Percentiles rank a stretch among this genome's conserved stretches.
phyloP scores from a whole-genome alignment of 306 rosid genomes.

The Vigna reflexopilosa region DNA sequence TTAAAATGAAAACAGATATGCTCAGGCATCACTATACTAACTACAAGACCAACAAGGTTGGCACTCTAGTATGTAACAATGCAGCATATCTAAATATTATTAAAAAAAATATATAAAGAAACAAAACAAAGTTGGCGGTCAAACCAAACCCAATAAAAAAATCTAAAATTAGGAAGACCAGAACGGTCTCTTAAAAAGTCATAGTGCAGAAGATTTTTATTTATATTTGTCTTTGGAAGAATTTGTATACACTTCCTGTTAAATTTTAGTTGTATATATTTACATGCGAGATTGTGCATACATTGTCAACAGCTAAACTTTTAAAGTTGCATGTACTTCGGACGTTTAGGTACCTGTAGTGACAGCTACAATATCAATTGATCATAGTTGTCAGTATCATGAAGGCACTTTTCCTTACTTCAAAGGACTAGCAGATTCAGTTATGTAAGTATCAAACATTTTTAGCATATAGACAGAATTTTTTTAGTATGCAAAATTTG shows the following conservation, averaged over 20 bases:
- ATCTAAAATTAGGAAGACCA: no score
- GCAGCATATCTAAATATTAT: no score
- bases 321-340: conserved; percentile 42
- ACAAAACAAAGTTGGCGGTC: no score
- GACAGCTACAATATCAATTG: conserved; percentile 85
- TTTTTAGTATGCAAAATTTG: conserved; percentile 21
- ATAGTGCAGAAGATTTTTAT: neutral
- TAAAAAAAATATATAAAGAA: no score
- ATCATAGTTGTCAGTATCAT: conserved; percentile 74
- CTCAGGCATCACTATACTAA: no score
- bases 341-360: conserved; percentile 87
- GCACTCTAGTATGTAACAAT: no score
- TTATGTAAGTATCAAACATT: conserved; percentile 61
- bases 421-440: conserved; percentile 81
- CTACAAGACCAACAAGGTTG: no score
- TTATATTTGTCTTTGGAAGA: neutral
- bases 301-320: conserved; percentile 24
- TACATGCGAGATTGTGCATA: neutral
- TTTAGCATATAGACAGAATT: conserved; percentile 26
- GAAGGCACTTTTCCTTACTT: conserved; percentile 93
- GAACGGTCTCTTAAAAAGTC: neutral
- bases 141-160: no score
- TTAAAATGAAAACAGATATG: no score
- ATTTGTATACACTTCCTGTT: neutral
- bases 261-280: neutral